Evolutionary conservation across 176 grass and related monocot genomes (phyloP), one percentile per base, ranked within the genome.

Genomic region (Areca catechu): DNA sequence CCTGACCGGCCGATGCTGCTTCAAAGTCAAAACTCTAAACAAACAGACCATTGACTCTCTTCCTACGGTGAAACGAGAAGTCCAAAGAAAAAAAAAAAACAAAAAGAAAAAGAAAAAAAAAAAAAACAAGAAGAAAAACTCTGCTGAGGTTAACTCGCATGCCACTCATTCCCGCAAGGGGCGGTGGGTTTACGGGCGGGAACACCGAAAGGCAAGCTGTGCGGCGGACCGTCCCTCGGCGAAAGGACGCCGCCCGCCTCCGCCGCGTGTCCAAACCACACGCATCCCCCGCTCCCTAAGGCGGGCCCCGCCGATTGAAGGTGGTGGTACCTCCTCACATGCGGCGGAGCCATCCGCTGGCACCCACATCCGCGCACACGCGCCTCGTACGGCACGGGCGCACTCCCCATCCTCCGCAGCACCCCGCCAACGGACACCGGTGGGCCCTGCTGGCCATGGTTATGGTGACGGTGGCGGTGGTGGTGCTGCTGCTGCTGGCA

Each of bases 341-440:
- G 29, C 7, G 23, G 47, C 21, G 5, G 5, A 19, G 30, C 10
- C 57, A 22, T 56, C 17, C 48, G 16, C 9, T 25, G 27, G 49
- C 1, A 52, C 2, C 60, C 54, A 34, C 71, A 30, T 3, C 52
- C 67, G n/a, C 80, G 82, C 12, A 62, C 54, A 20, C 71, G 60
- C 50, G n/a, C 6, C 34, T 72, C 77, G 67, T 61, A 56, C n/a
- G 76, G 65, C 37, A 66, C 60, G 24, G 65, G 0, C 23, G n/a
- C 20, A 54, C 59, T 34, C 4, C 6, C 48, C 19, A 1, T 28
- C 16, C 64, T 55, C 24, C 25, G 34, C 3, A 1, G 3, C 0
- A 17, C 9, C 4, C 50, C 25, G n/a, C 29, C 18, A 28, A 12
- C 4, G 12, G 1, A 18, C 16, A 19, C 22, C 16, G 5, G 9